These are phyloP conservation scores for Boletellus sp. DNA, from an alignment of 1,284 basidiomycete genomes.

Conservation along the genomic window DNA sequence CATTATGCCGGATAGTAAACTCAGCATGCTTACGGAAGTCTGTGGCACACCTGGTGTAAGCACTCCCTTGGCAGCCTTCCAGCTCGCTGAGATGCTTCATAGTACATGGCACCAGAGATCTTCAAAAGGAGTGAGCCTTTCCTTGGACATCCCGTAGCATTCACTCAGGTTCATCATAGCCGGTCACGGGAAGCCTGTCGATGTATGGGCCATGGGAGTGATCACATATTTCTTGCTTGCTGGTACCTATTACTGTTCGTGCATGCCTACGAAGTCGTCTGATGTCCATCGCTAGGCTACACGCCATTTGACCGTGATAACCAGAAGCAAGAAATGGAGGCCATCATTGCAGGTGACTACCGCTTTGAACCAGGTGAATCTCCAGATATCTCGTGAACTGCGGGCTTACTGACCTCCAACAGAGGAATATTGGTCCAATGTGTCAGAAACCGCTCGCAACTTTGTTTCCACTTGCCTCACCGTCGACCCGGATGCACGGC, in stretches of 20 bases:
- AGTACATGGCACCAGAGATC: slow-evolving; percentile 99
- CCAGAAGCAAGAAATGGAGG: slow-evolving; percentile 87
- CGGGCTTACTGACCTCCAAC: neutral
- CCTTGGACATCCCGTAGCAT: neutral
- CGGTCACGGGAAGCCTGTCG: slow-evolving; percentile 94
- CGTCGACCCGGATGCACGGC: slow-evolving; percentile 72
- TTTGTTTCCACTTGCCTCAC: slow-evolving; percentile 85
- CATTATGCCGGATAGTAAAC: slow-evolving; percentile 88
- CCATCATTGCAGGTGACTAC: slow-evolving; percentile 89
- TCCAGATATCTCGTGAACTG: neutral
- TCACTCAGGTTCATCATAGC: slow-evolving; percentile 39
- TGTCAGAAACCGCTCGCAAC: slow-evolving; percentile 75
- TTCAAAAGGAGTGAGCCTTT: slow-evolving; percentile 80
- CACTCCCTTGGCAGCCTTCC: slow-evolving; percentile 7
- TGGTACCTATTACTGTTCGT: slow-evolving; percentile 29
- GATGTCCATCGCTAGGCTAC: slow-evolving; percentile 48
- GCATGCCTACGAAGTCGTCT: neutral
- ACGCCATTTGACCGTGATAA: slow-evolving; percentile 92
- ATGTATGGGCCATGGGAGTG: slow-evolving; percentile 96
- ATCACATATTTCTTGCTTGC: slow-evolving; percentile 95
- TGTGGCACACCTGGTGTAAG: slow-evolving; percentile 85
- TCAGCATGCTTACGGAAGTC: slow-evolving; percentile 88
- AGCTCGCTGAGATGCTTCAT: slow-evolving; percentile 12
- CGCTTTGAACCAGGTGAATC: slow-evolving; percentile 77
- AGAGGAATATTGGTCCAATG: slow-evolving; percentile 84